Evolutionary conservation across 306 rosid species (phyloP).

Genomic region (Carpinus fangiana): DNA sequence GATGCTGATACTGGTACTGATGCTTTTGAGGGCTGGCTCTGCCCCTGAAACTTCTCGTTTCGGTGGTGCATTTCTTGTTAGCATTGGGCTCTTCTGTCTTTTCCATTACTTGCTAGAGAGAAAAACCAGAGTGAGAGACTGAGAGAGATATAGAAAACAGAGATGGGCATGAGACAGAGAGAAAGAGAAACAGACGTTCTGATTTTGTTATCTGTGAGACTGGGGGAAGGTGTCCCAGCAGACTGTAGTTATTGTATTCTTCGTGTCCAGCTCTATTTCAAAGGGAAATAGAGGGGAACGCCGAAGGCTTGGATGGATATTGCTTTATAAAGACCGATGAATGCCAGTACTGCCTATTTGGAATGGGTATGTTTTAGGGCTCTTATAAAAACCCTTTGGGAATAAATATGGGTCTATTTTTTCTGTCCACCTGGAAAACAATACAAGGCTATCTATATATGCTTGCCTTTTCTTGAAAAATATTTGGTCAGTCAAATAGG

Average conservation of each 20-base stretch:
- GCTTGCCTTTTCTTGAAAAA: conserved; percentile 23
- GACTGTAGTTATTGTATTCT: conserved; percentile 43
- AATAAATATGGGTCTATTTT: too few species aligned
- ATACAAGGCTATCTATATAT: conserved; percentile 12
- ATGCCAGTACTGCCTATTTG: conserved; percentile 31
- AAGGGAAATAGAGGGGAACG: background rate
- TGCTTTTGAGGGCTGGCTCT: conserved; percentile 54
- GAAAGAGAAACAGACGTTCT: conserved; percentile 26
- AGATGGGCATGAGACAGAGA: conserved; percentile 16
- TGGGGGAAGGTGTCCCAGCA: conserved; percentile 31
- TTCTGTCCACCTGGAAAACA: background rate
- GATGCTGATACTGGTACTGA: conserved; percentile 47
- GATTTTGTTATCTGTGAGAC: conserved; percentile 22
- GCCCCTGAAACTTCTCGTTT: conserved; percentile 43
- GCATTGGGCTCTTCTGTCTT: conserved; percentile 66
- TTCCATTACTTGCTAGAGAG: conserved; percentile 60
- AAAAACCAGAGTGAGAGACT: conserved; percentile 14
- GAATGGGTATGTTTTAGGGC: background rate
- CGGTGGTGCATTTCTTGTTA: conserved; percentile 55
- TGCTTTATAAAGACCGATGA: conserved; percentile 38
- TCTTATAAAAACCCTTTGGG: too few species aligned
- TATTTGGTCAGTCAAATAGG: conserved; percentile 44
- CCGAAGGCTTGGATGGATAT: background rate
- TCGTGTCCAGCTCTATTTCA: conserved; percentile 30
- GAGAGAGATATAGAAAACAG: conserved; percentile 8